phyloP scores from a whole-genome alignment of 2,329 filamentous ascomycete species.

The Aspergillus hiratsukae region DNA sequence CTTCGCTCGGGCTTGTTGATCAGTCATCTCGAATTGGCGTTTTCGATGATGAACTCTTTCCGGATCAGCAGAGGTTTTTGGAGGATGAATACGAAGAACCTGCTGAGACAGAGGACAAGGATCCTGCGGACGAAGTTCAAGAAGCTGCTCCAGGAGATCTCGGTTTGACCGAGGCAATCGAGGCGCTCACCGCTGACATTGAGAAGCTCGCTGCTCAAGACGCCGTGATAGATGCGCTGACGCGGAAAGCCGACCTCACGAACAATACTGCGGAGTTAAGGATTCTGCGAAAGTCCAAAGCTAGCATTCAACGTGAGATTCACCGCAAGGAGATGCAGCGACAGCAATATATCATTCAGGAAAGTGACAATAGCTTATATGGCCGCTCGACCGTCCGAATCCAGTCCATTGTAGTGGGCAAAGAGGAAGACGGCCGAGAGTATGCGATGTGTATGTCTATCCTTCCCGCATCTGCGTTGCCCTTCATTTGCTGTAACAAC shows the following conservation, averaged over 20 bases:
- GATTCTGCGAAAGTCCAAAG: constrained; percentile 88
- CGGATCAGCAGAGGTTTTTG: constrained; percentile 73
- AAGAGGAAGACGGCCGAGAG: constrained; percentile 87
- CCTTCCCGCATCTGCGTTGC: not conserved
- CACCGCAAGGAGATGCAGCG: constrained; percentile 90
- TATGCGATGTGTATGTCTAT: constrained; percentile 70
- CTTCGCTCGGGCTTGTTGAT: constrained; percentile 85
- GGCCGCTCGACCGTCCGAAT: constrained; percentile 86
- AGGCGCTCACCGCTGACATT: constrained; percentile 81
- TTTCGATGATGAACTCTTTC: constrained; percentile 92
- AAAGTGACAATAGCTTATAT: constrained; percentile 95
- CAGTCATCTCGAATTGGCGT: constrained; percentile 83
- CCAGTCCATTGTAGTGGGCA: constrained; percentile 86
- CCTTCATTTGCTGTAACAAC: not conserved
- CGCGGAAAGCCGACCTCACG: constrained; percentile 89
- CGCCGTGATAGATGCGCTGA: constrained; percentile 83
- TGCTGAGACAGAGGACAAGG: constrained; percentile 54
- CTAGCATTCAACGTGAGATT: constrained; percentile 88
- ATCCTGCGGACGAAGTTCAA: constrained; percentile 77
- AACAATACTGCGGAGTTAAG: constrained; percentile 93
- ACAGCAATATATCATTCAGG: constrained; percentile 94
- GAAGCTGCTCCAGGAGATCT: constrained; percentile 93
- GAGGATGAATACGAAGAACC: constrained; percentile 80
- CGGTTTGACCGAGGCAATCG: constrained; percentile 87
- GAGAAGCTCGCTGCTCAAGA: constrained; percentile 85